Evolutionary conservation across 148 eudicot species (phyloP).

Genomic region (Agrostemma githago): DNA sequence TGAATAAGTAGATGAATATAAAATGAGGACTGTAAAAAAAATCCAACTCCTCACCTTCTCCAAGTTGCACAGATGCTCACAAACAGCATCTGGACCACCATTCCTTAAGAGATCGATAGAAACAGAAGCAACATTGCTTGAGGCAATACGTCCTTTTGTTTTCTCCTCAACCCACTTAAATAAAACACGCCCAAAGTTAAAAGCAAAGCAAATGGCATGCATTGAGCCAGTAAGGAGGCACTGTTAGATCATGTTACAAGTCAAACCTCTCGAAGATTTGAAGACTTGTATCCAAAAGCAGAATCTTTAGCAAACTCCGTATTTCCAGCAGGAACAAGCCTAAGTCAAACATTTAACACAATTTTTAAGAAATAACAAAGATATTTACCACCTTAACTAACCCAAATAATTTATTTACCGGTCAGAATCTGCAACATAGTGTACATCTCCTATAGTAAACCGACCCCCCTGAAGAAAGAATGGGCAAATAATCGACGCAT

Average conservation of each 20-base stretch:
- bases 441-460: slow-evolving; percentile 78
- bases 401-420: slow-evolving; percentile 33
- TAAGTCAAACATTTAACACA: slow-evolving; percentile 24
- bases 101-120: slow-evolving; percentile 72
- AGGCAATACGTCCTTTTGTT: slow-evolving; percentile 69
- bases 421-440: slow-evolving; percentile 91
- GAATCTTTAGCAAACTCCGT: slow-evolving; percentile 98
- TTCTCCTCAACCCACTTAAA: slow-evolving; percentile 96
- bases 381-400: background rate
- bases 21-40: background rate
- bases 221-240: background rate
- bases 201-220: background rate
- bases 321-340: slow-evolving; percentile 98
- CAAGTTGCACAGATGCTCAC: slow-evolving; percentile 77
- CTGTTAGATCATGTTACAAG: slow-evolving; percentile 7
- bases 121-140: slow-evolving; percentile 71
- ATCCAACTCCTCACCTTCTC: slow-evolving; percentile 38
- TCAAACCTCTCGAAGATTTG: slow-evolving; percentile 88
- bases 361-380: background rate
- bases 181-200: slow-evolving; percentile 9
- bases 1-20: background rate
- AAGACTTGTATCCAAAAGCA: slow-evolving; percentile 87
- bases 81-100: slow-evolving; percentile 89
- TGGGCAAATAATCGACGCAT: slow-evolving; percentile 97
- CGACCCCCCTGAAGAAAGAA: slow-evolving; percentile 99